Percentiles rank a stretch among this genome's conserved stretches.
These are phyloP conservation scores for Tillandsia leiboldiana DNA, from an alignment of 176 grass and related monocot genomes.

Conservation along the genomic window DNA sequence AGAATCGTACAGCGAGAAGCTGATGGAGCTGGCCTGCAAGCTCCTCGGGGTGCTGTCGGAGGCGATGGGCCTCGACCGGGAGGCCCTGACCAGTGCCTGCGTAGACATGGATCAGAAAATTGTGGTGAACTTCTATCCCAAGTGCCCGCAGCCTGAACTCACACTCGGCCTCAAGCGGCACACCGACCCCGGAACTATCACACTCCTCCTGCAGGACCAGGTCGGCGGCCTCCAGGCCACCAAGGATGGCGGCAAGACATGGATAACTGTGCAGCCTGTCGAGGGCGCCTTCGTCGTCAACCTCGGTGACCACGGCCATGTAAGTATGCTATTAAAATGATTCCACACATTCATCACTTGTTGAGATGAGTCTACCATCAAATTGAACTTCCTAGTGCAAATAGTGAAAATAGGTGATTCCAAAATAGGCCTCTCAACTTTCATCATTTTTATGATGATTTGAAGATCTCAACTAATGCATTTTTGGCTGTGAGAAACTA, in stretches of 20 bases:
- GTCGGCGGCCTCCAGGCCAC: conserved; percentile 94
- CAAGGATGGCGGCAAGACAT: conserved; percentile 60
- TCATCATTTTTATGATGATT: no score
- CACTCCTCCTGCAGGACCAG: conserved; percentile 83
- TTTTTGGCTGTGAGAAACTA: no score
- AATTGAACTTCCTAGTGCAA: no score
- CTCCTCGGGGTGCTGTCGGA: conserved; percentile 76
- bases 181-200: conserved; percentile 90
- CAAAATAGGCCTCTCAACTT: no score
- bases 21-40: conserved; percentile 56
- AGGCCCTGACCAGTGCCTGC: conserved; percentile 50
- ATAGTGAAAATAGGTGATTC: no score
- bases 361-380: no score
- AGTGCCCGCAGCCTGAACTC: conserved; percentile 84
- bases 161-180: conserved; percentile 87
- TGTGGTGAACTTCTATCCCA: conserved; percentile 94
- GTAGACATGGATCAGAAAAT: conserved; percentile 96
- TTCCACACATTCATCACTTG: no score
- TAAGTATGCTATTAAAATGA: conserved; percentile 14
- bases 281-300: conserved; percentile 77
- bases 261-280: conserved; percentile 84
- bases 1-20: conserved; percentile 66
- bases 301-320: conserved; percentile 88
- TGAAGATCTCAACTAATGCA: no score
- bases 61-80: conserved; percentile 63